Base-by-base conservation (phyloP, 208 protist species). In the Giardia muris region DNA sequence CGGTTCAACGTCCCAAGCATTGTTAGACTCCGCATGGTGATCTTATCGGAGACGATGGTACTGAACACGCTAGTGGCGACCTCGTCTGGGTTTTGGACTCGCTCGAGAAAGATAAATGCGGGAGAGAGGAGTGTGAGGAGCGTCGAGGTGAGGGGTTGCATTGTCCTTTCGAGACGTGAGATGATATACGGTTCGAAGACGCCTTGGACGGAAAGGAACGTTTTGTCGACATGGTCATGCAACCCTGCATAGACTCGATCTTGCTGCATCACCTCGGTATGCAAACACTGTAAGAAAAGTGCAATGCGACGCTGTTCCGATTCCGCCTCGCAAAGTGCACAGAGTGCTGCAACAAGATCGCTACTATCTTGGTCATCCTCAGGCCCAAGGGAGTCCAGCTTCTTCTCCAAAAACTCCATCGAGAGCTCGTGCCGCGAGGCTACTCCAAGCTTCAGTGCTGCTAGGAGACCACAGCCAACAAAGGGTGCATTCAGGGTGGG, bases 151-250 rank as follows among this genome's bases (percentile, higher is more conserved):
- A 10, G 45, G 4, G 86, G 42, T 46, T 46, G 4, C 42, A 46
- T 44, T 19, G 19, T 22, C 3, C 3, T 89, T 43, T 89, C 86
- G 4, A 89, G 19, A 22, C 45, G n/a, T 89, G 86, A 44, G 45
- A 45, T 89, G 22, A 89, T 4, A 89, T 46, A 89, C 4, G 86
- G 86, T 19, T 22, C 86, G 42, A 89, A 89, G 42, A 89, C 86
- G 45, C 86, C 86, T 89, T 89, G 42, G 4, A 89, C 45, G 4
- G 42, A 46, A 46, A 89, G 4, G 42, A 89, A 46, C 39, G 19
- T 89, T 44, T 89, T 89, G 42, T 89, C 86, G 42, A 45, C 42
- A 44, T 45, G 45, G 42, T 89, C 42, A 44, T 45, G 22, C 22
- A 22, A 89, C 39, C 42, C 45, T 43, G 19, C 86, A 19, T 10